Evolutionary conservation across 768 basidiomycete species (phyloP).

Genomic region (Favolaschia claudopus): DNA sequence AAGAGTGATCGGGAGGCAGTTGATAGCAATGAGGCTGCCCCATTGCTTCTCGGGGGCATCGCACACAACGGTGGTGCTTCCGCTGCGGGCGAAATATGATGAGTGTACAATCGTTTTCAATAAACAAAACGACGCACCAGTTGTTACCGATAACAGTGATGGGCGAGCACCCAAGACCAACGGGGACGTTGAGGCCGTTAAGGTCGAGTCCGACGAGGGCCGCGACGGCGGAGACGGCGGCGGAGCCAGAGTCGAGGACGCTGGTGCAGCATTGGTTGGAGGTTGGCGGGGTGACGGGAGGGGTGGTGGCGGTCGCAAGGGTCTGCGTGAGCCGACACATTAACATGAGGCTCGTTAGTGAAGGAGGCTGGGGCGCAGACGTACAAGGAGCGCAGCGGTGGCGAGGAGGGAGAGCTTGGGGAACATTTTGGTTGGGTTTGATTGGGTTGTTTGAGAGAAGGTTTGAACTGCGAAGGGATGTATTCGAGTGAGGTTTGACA

Average conservation of each 20-base stretch:
- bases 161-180: slow-evolving; percentile 21
- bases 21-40: slow-evolving; percentile 14
- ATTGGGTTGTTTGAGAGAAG: slow-evolving; percentile 2
- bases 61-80: neutral
- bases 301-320: slow-evolving; percentile 22
- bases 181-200: slow-evolving; percentile 9
- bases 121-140: neutral
- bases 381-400: slow-evolving; percentile 2
- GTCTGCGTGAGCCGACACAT: slow-evolving; percentile 8
- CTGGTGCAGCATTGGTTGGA: slow-evolving; percentile 23
- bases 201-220: slow-evolving; percentile 15
- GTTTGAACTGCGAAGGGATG: slow-evolving; percentile 11
- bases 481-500: slow-evolving; percentile 11
- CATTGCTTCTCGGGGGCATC: neutral
- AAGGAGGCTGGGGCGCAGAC: too few relatives aligned
- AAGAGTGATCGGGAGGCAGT: too few relatives aligned
- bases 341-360: too few relatives aligned
- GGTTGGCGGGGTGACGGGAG: slow-evolving; percentile 14
- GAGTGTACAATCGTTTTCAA: too few relatives aligned
- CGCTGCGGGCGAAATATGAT: neutral
- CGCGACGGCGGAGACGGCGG: slow-evolving; percentile 5
- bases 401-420: slow-evolving; percentile 9
- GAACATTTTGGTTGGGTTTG: too few relatives aligned
- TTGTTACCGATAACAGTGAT: slow-evolving; percentile 21
- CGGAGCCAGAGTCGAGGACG: slow-evolving; percentile 14